Percentiles rank a stretch among this genome's conserved stretches.
Conservation (phyloP, 2,329 filamentous ascomycete species). For the Aspergillus sp. region DNA sequence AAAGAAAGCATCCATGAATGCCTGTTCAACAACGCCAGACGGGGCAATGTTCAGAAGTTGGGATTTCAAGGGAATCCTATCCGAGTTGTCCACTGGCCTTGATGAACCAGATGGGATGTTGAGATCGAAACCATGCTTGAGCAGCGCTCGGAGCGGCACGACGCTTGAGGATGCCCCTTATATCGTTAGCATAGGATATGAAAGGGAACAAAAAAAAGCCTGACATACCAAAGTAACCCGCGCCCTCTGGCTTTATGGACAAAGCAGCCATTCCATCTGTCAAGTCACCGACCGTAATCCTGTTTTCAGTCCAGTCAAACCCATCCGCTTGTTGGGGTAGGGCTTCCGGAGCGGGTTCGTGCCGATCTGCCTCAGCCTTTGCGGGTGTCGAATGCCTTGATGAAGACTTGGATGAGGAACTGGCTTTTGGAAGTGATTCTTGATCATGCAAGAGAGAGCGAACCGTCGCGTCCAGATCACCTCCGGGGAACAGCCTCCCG, state of each 20-base stretch:
- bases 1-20: conserved; percentile 53
- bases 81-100: conserved; percentile 27
- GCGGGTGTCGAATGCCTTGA: conserved; percentile 44
- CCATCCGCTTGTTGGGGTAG: conserved; percentile 45
- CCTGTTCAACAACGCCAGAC: conserved; percentile 44
- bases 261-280: conserved; percentile 48
- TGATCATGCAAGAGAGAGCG: conserved; percentile 43
- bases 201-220: background rate
- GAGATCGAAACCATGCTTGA: conserved; percentile 46
- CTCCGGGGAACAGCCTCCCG: conserved; percentile 44
- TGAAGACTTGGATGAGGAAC: conserved; percentile 41
- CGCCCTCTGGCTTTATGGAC: conserved; percentile 45
- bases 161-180: conserved; percentile 45
- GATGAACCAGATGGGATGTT: conserved; percentile 39
- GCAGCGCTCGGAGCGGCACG: conserved; percentile 43
- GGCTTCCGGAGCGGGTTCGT: conserved; percentile 50
- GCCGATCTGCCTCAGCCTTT: conserved; percentile 39
- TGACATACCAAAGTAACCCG: conserved; percentile 43
- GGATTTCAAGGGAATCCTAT: conserved; percentile 42
- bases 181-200: conserved; percentile 13
- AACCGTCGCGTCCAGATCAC: conserved; percentile 45
- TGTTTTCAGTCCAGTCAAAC: conserved; percentile 46
- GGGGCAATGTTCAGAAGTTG: conserved; percentile 44
- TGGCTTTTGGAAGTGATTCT: conserved; percentile 34
- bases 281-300: conserved; percentile 43